Evolutionary conservation across 2,329 filamentous ascomycete species (phyloP), one percentile per base, ranked within the genome.

Genomic region (Aspergillus pseudoterreus): DNA sequence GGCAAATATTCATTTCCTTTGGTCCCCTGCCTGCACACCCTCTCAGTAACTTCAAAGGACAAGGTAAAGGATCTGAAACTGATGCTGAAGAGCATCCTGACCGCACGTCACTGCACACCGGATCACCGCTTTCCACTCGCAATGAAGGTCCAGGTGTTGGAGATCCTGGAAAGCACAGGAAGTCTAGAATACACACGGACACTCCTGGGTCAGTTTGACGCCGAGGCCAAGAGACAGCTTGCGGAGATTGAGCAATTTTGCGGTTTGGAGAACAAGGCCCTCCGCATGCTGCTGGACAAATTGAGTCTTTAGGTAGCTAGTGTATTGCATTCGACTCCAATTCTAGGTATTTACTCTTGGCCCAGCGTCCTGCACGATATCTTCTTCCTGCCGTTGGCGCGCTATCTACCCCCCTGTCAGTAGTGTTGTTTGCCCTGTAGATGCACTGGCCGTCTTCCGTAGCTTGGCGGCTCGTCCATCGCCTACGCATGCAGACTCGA

Each of bases 1-100:
- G 72, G 73, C 0, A 76, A 78, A 56, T 68, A 64, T 53, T 73
- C 70, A 0, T 64, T 73, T n/a, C 63, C 69, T 5, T 36, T 62
- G 5, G 50, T 59, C 38, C 54, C 55, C 38, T 38, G 35, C 35
- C 35, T 38, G 4, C 14, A 38, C 35, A n/a, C 35, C 14, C 35
- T 38, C 4, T 38, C 35, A 38, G 14, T 12, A 17, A 17, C 4
- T 6, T 38, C 35, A 17, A 17, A 38, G 6, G 15, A 17, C 12
- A 11, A 38, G 6, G 35, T 6, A 17, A 38, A 17, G 15, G 12
- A n/a, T 6, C 3, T 38, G 35, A 38, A 38, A n/a, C 14, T 38
- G 4, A 14, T 38, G 35, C 35, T 38, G 14, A 38, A 38, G 35
- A 38, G 35, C 15, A 38, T 15, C n/a, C 8, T 38, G 14, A 38